Conservation (phyloP, 192 early-diverging fungal genomes). For the Backusella circina region DNA sequence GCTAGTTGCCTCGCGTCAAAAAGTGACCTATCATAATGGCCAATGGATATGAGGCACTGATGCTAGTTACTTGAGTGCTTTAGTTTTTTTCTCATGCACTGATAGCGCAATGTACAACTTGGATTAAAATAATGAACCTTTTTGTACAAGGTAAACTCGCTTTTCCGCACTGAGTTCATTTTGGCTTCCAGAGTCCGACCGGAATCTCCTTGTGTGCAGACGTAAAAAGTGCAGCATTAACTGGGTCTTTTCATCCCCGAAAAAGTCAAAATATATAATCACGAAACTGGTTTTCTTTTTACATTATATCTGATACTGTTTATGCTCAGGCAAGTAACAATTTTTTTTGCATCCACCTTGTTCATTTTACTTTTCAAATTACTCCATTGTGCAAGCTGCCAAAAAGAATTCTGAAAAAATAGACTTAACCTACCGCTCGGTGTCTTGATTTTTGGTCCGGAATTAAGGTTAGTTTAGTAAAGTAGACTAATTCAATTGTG, state of each 20-base stretch:
- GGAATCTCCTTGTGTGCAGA: neutral
- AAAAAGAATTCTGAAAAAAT: neutral
- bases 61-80: neutral
- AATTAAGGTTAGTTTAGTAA: no score
- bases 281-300: neutral
- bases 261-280: neutral
- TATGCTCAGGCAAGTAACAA: neutral
- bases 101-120: neutral
- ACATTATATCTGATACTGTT: neutral
- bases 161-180: neutral
- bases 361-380: neutral
- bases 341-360: neutral
- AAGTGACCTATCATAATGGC: neutral
- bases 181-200: neutral
- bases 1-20: conserved; percentile 1
- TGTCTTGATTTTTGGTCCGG: no score
- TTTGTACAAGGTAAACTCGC: neutral
- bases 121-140: neutral
- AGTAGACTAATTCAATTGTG: no score
- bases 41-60: neutral
- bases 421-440: neutral
- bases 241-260: neutral
- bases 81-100: conserved; percentile 1
- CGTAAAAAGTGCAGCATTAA: neutral
- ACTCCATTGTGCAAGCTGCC: neutral